Evolutionary conservation across 768 basidiomycete species (phyloP).

Genomic region (Lyophyllum semitale): DNA sequence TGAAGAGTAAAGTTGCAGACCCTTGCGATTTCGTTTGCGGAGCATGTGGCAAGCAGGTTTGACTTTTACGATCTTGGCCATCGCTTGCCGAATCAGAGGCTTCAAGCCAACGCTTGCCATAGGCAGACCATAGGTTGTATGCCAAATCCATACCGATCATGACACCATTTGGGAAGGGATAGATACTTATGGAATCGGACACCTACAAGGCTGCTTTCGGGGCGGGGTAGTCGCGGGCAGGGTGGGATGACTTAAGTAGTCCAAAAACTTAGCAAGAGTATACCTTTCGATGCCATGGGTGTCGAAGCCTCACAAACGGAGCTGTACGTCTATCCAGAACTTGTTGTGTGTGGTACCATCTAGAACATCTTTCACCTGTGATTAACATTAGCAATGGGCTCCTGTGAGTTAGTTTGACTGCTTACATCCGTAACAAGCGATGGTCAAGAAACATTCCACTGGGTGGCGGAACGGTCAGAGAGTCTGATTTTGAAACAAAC

Average conservation of each 20-base stretch:
- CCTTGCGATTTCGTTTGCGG: conserved; percentile 97
- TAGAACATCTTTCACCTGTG: conserved; percentile 82
- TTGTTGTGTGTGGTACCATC: conserved; percentile 98
- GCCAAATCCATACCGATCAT: conserved; percentile 99
- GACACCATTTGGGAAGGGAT: too few species aligned
- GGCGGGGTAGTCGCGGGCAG: background rate
- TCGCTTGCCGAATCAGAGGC: conserved; percentile 95
- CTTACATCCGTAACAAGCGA: too few species aligned
- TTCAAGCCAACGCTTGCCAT: conserved; percentile 99
- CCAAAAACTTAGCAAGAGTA: conserved; percentile 96
- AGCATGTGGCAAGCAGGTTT: conserved; percentile 97
- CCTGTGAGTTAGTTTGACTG: conserved; percentile 1
- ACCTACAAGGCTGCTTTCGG: conserved; percentile 48
- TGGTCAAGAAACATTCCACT: too few species aligned
- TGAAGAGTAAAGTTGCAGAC: conserved; percentile 98
- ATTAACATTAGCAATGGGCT: conserved; percentile 4
- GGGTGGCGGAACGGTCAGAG: conserved; percentile 14
- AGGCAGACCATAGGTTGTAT: too few species aligned
- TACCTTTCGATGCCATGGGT: conserved; percentile 99
- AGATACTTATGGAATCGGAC: conserved; percentile 98
- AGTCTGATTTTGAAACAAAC: background rate
- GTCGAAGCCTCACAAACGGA: conserved; percentile 98
- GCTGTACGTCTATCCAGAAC: conserved; percentile 96
- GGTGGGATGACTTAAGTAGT: too few species aligned
- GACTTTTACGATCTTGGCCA: conserved; percentile 99